Base-by-base conservation (phyloP, 148 eudicot genomes). In the Spergularia marina region DNA sequence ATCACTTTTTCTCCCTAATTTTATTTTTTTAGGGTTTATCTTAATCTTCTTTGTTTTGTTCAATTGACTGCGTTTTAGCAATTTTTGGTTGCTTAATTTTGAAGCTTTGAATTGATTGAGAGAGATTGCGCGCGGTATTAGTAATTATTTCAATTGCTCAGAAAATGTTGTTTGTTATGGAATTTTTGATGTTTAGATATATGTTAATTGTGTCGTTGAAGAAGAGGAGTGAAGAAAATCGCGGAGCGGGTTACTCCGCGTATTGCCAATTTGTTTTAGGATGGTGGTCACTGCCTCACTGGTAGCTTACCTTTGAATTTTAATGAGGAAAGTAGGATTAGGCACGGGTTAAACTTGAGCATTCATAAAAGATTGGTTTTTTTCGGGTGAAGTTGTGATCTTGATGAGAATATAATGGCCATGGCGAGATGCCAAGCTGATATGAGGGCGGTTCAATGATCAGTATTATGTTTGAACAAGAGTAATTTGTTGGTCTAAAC, bases 11-110 rank as follows among this genome's bases (percentile, higher is more conserved):
- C 52, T 34, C 7, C 65, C 20, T 17, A 2, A 47, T 53, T 3
- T 60, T 41, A 18, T 34, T 0, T 77, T 77, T 58, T 16, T 80
- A 49, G 63, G 61, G 39, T 47, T 65, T 63, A 8, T 61, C 10
- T 13, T 41, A 5, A 49, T 68, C 12, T 21, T 56, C 5, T 56
- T 39, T 15, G 23, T 13, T 11, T 21, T 5, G 25, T 6, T 65
- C 13, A 2, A 12, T 49, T 14, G 8, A 12, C 1, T 67, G 44
- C 7, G 47, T 23, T 13, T 2, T 7, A 2, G 17, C 53, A 25
- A 6, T 40, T 16, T 36, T 23, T 52, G 18, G 12, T 30, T 34
- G 12, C 40, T 20, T 44, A 44, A 20, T 34, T 30, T 56, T 57
- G 21, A 36, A 9, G 9, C 49, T 44, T 44, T 44, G 10, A 44